phyloP scores from a whole-genome alignment of 140 eudicot species.

The Stevia rebaudiana region DNA sequence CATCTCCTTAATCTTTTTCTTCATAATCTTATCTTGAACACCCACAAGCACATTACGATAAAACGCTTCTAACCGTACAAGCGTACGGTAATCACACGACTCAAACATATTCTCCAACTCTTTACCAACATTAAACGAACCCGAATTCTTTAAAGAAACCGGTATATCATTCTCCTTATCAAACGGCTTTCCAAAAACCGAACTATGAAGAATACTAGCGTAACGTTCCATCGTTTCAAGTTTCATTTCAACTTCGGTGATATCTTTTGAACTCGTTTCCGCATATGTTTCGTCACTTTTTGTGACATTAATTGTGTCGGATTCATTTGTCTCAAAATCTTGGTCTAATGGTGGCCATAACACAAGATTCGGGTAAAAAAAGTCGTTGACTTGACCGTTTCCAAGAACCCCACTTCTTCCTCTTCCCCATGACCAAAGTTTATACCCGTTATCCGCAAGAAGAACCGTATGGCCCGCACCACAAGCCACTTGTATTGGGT shows the following conservation, averaged over 20 bases:
- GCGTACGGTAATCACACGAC: slow-evolving; percentile 48
- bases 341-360: slow-evolving; percentile 67
- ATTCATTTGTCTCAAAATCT: slow-evolving; percentile 28
- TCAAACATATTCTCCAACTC: slow-evolving; percentile 87
- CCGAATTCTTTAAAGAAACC: slow-evolving; percentile 30
- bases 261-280: slow-evolving; percentile 23
- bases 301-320: not conserved
- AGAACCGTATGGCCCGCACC: slow-evolving; percentile 96
- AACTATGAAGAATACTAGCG: slow-evolving; percentile 72
- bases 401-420: slow-evolving; percentile 94
- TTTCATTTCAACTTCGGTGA: slow-evolving; percentile 32
- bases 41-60: slow-evolving; percentile 63
- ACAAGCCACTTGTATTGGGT: slow-evolving; percentile 62
- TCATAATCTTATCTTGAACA: slow-evolving; percentile 74
- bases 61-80: slow-evolving; percentile 58
- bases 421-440: slow-evolving; percentile 90
- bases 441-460: slow-evolving; percentile 53
- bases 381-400: slow-evolving; percentile 49
- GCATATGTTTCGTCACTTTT: slow-evolving; percentile 2
- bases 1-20: slow-evolving; percentile 59
- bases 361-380: slow-evolving; percentile 48
- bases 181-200: slow-evolving; percentile 65
- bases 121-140: slow-evolving; percentile 49
- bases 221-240: slow-evolving; percentile 52
- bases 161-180: slow-evolving; percentile 52